A percentile compares a stretch with the other conserved stretches of the same genome.
Conservation (phyloP, 106 monocot species). For the Platanthera guangdongensis region DNA sequence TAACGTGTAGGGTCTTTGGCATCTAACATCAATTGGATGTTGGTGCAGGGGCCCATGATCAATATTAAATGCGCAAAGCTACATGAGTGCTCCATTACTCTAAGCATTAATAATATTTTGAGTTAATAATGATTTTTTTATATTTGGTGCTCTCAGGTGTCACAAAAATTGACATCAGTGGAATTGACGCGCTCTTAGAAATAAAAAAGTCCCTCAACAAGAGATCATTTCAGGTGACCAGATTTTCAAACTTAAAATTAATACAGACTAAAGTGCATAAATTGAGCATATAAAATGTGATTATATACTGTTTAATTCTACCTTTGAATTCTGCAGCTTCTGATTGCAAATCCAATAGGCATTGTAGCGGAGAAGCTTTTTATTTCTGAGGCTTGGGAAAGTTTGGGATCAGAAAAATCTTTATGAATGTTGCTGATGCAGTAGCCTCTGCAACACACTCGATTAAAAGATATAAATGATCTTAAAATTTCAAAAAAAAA, state of each 20-base stretch:
- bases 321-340: slow-evolving; percentile 25
- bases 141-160: slow-evolving; percentile 26
- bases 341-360: slow-evolving; percentile 44
- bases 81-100: too few relatives aligned
- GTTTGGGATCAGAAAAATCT: slow-evolving; percentile 25
- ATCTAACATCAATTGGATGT: too few relatives aligned
- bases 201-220: slow-evolving; percentile 34
- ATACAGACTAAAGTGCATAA: not conserved
- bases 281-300: not conserved
- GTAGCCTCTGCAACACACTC: not conserved
- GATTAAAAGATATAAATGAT: not conserved
- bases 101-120: too few relatives aligned
- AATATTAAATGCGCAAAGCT: too few relatives aligned
- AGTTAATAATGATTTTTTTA: not conserved
- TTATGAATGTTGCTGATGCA: slow-evolving; percentile 23
- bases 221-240: slow-evolving; percentile 36
- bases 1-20: too few relatives aligned
- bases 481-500: not conserved
- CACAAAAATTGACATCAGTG: slow-evolving; percentile 39
- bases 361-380: slow-evolving; percentile 32
- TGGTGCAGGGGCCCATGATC: too few relatives aligned
- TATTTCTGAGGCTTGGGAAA: slow-evolving; percentile 29
- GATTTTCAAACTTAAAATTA: not conserved
- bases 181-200: slow-evolving; percentile 44
- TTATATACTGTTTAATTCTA: not conserved